These are phyloP conservation scores for Citrus cavaleriei DNA, from an alignment of 345 rosid genomes.

Conservation along the genomic window DNA sequence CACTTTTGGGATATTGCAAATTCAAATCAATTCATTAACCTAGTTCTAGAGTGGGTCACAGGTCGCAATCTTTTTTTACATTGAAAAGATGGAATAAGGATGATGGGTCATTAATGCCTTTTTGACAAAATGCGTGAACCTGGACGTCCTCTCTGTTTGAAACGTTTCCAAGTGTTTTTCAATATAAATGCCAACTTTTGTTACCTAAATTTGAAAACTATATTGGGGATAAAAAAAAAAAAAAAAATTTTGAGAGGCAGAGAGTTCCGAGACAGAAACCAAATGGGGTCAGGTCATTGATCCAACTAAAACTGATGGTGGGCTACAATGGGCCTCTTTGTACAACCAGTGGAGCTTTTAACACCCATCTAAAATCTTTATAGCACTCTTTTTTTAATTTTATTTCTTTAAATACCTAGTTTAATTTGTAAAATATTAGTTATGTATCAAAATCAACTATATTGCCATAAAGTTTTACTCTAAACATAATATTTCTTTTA, in stretches of 20 bases:
- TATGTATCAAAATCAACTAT: fast-evolving
- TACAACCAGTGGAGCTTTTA: too few relatives aligned
- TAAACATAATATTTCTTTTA: too few relatives aligned
- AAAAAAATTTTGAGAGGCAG: not conserved
- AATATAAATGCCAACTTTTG: too few relatives aligned
- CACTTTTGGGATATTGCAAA: too few relatives aligned
- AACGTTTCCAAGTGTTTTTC: not conserved
- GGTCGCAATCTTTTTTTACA: not conserved
- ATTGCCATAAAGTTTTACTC: fast-evolving
- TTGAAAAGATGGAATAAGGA: not conserved
- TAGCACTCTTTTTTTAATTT: too few relatives aligned
- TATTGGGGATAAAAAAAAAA: too few relatives aligned
- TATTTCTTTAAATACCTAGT: too few relatives aligned
- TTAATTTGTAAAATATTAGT: too few relatives aligned
- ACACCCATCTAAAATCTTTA: too few relatives aligned
- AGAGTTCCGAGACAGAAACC: not conserved
- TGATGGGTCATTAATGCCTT: not conserved
- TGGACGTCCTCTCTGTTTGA: not conserved
- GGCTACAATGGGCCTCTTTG: too few relatives aligned
- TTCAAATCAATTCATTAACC: not conserved
- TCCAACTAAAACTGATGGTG: not conserved
- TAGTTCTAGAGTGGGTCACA: not conserved
- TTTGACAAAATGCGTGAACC: not conserved
- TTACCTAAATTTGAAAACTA: too few relatives aligned
- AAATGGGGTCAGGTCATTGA: not conserved